phyloP scores from a whole-genome alignment of 768 basidiomycete genomes.

The Tricholoma sp. region DNA sequence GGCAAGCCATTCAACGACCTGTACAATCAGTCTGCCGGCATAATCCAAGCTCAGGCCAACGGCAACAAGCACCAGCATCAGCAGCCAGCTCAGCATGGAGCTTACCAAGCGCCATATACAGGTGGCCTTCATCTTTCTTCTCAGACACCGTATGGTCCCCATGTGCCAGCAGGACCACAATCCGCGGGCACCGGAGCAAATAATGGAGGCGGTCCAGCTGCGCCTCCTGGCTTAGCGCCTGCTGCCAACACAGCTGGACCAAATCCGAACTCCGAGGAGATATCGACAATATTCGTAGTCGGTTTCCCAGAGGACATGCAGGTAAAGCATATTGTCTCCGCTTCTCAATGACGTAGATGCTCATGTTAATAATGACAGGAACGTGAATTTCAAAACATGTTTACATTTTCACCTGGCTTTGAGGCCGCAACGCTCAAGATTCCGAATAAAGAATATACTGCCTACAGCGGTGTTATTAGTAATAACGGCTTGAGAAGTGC shows the following conservation, averaged over 20 bases:
- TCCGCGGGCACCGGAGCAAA: slow-evolving; percentile 14
- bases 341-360: slow-evolving; percentile 2
- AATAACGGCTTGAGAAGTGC: slow-evolving; percentile 11
- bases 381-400: slow-evolving; percentile 99
- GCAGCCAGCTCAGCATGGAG: slow-evolving; percentile 23
- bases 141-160: slow-evolving; percentile 74
- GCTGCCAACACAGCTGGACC: slow-evolving; percentile 22
- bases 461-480: slow-evolving; percentile 47
- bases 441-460: slow-evolving; percentile 85
- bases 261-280: slow-evolving; percentile 65
- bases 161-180: slow-evolving; percentile 39
- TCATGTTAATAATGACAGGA: slow-evolving; percentile 52
- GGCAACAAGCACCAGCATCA: slow-evolving; percentile 23
- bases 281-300: slow-evolving; percentile 96
- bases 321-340: slow-evolving; percentile 43
- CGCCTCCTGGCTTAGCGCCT: slow-evolving; percentile 22
- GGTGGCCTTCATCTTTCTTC: slow-evolving; percentile 51
- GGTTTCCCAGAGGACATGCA: slow-evolving; percentile 99
- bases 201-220: slow-evolving; percentile 13
- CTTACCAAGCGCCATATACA: slow-evolving; percentile 21
- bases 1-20: slow-evolving; percentile 27
- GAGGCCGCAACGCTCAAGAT: slow-evolving; percentile 98
- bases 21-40: slow-evolving; percentile 15
- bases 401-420: slow-evolving; percentile 92
- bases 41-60: slow-evolving; percentile 5